These are phyloP conservation scores for Holtermannia corniformis DNA, from an alignment of 768 basidiomycete species.

Conservation along the genomic window DNA sequence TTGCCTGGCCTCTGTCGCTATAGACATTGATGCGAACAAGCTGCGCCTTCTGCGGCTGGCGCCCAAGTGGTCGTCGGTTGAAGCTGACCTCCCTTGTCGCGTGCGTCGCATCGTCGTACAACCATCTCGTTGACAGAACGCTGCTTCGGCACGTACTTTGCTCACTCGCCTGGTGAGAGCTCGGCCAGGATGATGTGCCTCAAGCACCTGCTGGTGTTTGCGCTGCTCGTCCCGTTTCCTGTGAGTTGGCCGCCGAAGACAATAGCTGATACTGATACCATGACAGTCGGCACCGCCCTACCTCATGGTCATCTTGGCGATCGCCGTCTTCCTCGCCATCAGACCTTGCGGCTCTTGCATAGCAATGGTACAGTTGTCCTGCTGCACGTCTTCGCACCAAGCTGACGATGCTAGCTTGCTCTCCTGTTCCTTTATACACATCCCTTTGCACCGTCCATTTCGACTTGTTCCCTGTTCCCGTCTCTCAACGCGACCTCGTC, in stretches of 20 bases:
- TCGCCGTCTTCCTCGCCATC: conserved; percentile 7
- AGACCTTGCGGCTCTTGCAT: conserved; percentile 11
- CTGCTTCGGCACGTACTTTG: no score
- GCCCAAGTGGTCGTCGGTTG: no score
- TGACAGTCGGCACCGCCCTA: conserved; percentile 4
- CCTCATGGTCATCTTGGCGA: conserved; percentile 7
- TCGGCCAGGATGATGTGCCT: conserved; percentile 20
- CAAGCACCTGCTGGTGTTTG: conserved; percentile 9
- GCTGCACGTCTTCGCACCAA: no score
- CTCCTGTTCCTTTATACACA: neutral
- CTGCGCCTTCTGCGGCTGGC: no score
- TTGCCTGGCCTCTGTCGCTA: no score
- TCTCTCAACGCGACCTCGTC: neutral
- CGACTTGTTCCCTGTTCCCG: neutral
- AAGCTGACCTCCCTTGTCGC: no score
- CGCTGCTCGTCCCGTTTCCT: conserved; percentile 11
- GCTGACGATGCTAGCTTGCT: neutral
- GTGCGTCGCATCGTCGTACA: no score
- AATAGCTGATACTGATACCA: neutral
- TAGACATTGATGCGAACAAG: no score
- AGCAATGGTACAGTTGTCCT: conserved; percentile 8
- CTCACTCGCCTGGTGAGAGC: no score
- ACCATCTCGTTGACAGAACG: no score
- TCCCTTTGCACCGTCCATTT: neutral
- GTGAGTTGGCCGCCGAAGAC: neutral